phyloP scores from a whole-genome alignment of 306 rosid species.

The Nissolia schottii region DNA sequence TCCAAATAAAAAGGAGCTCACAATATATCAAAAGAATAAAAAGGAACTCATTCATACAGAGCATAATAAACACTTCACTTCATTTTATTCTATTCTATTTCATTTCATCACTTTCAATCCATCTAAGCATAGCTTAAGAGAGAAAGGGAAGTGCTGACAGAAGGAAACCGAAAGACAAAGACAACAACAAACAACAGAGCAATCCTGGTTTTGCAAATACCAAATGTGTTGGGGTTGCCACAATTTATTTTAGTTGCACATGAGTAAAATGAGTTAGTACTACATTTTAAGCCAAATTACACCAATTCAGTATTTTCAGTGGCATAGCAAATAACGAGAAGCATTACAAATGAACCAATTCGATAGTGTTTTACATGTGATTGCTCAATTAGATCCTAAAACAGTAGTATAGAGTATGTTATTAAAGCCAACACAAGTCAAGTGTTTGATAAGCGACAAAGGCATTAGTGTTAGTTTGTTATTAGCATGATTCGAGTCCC shows the following conservation, averaged over 20 bases:
- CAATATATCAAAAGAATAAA: too few species aligned
- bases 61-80: too few species aligned
- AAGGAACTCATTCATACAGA: too few species aligned
- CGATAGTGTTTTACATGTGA: not conserved
- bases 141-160: not conserved
- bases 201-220: not conserved
- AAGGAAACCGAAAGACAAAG: not conserved
- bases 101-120: not conserved
- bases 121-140: not conserved
- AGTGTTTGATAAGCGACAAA: not conserved
- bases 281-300: not conserved
- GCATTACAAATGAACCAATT: not conserved
- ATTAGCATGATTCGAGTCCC: slow-evolving; percentile 25
- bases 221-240: not conserved
- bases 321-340: not conserved
- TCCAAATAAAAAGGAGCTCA: too few species aligned
- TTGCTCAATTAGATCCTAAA: not conserved
- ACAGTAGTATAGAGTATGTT: not conserved
- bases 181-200: not conserved
- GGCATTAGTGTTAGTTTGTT: too few species aligned
- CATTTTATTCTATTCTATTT: too few species aligned
- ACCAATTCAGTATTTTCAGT: too few species aligned
- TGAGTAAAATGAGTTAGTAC: too few species aligned
- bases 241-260: not conserved
- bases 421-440: not conserved